Base-by-base conservation (phyloP, 2,329 filamentous ascomycete genomes). In the Botrytis aclada region DNA sequence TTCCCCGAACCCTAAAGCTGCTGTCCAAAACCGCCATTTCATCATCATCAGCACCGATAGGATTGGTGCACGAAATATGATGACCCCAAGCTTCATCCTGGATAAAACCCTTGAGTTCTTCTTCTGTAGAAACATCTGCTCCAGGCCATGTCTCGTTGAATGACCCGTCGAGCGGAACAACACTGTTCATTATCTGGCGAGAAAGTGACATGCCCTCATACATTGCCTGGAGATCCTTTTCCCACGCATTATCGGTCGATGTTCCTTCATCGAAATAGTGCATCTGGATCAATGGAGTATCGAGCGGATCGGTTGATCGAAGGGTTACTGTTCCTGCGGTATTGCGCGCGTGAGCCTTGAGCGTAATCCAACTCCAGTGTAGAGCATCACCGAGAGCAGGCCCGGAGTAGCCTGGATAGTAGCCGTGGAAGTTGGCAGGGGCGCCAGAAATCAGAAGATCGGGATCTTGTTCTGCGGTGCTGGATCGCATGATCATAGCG, bases 301-400 rank as follows among this genome's bases (percentile, higher is more conserved):
- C 90, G 1, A 87, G 86, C 0, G 91, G 90, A 78, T 93, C 86
- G 0, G 86, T 82, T 0, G 88, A 90, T 29, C 83, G 84, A 14
- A 94, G 86, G 6, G 81, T 86, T 6, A 94, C 90, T 2, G 85
- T 86, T 12, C 92, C 92, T 6, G 85, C 85, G 0, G 78, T 82
- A 74, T 92, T 92, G 71, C 88, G 86, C 0, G 90, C 85, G 77
- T 91, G 89, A 0, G 87, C 85, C 80, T 91, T 90, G 1, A 76
- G 32, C n/a, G 71, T 70, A 54, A 70, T 58, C 71, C 65, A 72
- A 34, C 39, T 41, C 71, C 76, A 70, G 75, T 75, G 41, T 39
- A 69, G 66, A 20, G 79, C 81, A 32, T 80, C 82, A 22, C 82
- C 78, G 0, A 82, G 82, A 65, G 78, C 79, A 54, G 77, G 80